These are phyloP conservation scores for Graphiopsis chlorocephala DNA, from an alignment of 2,329 filamentous ascomycete species.

Conservation along the genomic window DNA sequence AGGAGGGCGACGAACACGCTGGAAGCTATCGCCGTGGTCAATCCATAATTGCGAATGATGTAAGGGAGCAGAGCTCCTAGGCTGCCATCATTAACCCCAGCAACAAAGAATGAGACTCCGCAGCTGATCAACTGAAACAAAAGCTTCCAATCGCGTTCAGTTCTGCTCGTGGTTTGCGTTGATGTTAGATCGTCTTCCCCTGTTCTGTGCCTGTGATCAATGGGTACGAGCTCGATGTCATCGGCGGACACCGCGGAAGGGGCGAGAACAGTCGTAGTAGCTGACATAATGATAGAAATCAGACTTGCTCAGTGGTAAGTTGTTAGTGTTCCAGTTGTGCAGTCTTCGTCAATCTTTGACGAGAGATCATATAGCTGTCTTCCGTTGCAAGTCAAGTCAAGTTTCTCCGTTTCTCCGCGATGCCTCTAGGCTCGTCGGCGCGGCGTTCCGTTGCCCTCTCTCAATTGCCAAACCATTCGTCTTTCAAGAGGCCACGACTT, in stretches of 20 bases:
- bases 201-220: not conserved
- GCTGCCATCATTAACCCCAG: constrained; percentile 64
- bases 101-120: constrained; percentile 63
- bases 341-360: not conserved
- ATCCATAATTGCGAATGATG: constrained; percentile 55
- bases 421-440: constrained; percentile 4
- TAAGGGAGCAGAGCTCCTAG: constrained; percentile 63
- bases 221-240: not conserved
- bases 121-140: constrained; percentile 53
- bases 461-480: not conserved
- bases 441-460: not conserved
- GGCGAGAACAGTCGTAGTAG: not conserved
- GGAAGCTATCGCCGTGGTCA: constrained; percentile 45
- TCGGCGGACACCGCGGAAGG: not conserved
- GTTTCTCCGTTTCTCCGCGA: constrained; percentile 8
- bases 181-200: not conserved
- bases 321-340: not conserved
- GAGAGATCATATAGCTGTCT: not conserved
- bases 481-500: not conserved
- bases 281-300: not conserved
- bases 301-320: no score
- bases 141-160: constrained; percentile 17
- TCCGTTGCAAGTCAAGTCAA: not conserved
- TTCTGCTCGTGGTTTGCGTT: not conserved
- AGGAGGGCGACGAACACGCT: constrained; percentile 43